Evolutionary conservation across 257 asterid species (phyloP).

Genomic region (Nicotiana knightiana): DNA sequence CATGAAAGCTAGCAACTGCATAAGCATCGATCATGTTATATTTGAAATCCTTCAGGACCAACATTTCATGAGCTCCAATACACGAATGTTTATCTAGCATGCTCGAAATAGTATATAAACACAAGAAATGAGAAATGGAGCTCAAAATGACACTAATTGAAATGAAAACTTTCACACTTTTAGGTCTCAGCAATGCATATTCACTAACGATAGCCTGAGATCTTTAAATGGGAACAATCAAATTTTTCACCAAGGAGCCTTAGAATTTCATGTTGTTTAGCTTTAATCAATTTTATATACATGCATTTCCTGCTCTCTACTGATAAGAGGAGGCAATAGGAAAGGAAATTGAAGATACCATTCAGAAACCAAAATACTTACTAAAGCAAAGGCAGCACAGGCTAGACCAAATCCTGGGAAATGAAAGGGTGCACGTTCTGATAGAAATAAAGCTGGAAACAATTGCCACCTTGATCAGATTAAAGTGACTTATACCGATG

Average conservation of each 20-base stretch:
- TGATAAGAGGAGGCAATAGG: neutral
- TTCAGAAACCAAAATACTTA: slow-evolving; percentile 62
- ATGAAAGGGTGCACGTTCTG: slow-evolving; percentile 73
- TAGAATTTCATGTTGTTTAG: neutral
- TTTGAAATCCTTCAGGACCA: neutral
- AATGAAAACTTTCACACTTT: neutral
- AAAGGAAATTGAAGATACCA: slow-evolving; percentile 5
- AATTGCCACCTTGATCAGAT: neutral
- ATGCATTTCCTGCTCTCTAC: neutral
- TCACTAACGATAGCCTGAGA: slow-evolving; percentile 44
- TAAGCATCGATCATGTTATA: neutral
- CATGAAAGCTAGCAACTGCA: slow-evolving; percentile 75
- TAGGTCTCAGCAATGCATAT: neutral
- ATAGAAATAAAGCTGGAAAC: slow-evolving; percentile 60
- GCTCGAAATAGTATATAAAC: neutral
- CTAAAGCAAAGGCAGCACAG: slow-evolving; percentile 3
- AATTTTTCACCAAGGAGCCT: neutral
- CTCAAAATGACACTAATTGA: neutral
- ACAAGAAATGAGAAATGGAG: neutral
- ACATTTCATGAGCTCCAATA: neutral
- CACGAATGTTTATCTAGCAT: neutral
- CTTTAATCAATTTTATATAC: neutral
- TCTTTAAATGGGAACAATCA: neutral
- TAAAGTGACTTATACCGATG: neutral
- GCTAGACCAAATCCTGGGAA: slow-evolving; percentile 65